Percentiles rank a stretch among this genome's conserved stretches.
phyloP scores from a whole-genome alignment of 2,329 filamentous ascomycete species.

The Alternaria longipes region DNA sequence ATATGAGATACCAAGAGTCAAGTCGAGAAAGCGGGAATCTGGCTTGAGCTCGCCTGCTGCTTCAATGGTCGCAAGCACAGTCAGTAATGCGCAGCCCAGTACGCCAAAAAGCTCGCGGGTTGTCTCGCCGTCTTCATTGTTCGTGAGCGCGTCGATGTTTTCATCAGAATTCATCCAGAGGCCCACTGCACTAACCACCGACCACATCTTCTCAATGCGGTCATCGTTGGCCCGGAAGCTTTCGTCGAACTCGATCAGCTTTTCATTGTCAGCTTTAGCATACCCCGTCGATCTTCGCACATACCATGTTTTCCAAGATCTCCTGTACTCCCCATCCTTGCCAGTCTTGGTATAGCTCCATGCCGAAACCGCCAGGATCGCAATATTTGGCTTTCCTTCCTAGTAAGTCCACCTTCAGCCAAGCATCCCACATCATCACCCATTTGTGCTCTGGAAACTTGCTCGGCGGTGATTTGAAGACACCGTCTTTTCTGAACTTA shows the following conservation, averaged over 20 bases:
- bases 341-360: constrained; percentile 28
- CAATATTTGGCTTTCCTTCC: constrained; percentile 20
- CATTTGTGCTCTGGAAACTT: constrained; percentile 28
- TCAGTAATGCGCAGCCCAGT: constrained; percentile 30
- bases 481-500: constrained; percentile 7
- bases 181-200: constrained; percentile 24
- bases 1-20: constrained; percentile 29
- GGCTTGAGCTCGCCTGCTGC: constrained; percentile 25
- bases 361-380: constrained; percentile 23
- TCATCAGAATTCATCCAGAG: constrained; percentile 20
- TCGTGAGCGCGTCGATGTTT: constrained; percentile 2
- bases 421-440: constrained; percentile 30
- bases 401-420: constrained; percentile 13
- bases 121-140: constrained; percentile 22
- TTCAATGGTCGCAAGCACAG: constrained; percentile 24
- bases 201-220: constrained; percentile 28
- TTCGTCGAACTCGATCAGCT: constrained; percentile 28
- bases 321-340: constrained; percentile 25
- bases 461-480: constrained; percentile 13
- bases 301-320: constrained; percentile 23
- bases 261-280: background rate
- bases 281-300: background rate
- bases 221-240: constrained; percentile 15
- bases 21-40: constrained; percentile 28
- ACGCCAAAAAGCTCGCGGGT: constrained; percentile 15